phyloP scores from a whole-genome alignment of 495 filamentous ascomycete genomes.

The Entonaema liquescens region DNA sequence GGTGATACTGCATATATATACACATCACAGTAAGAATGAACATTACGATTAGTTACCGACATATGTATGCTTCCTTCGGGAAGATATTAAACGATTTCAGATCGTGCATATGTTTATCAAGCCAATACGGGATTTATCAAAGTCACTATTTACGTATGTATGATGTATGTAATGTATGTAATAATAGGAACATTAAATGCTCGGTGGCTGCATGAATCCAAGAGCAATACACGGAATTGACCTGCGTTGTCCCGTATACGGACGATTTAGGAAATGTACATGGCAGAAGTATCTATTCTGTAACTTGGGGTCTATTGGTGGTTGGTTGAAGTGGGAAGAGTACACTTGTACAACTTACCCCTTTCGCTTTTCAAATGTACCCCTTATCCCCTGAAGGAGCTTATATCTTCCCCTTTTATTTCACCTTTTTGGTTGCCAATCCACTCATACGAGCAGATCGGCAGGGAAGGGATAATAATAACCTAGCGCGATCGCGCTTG shows the following conservation, averaged over 20 bases:
- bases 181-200: background rate
- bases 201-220: background rate
- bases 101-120: background rate
- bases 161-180: constrained; percentile 1
- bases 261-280: background rate
- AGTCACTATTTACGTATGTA: too few relatives aligned
- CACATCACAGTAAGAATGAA: background rate
- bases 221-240: background rate
- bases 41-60: too few relatives aligned
- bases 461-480: constrained; percentile 28
- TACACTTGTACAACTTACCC: background rate
- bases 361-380: background rate
- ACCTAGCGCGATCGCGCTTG: constrained; percentile 38
- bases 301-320: background rate
- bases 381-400: background rate
- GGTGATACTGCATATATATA: too few relatives aligned
- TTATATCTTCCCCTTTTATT: constrained; percentile 35
- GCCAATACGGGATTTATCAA: background rate
- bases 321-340: background rate
- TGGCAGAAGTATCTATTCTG: background rate
- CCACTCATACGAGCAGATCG: constrained; percentile 27
- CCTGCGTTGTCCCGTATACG: background rate
- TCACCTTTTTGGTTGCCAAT: constrained; percentile 23
- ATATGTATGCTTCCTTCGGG: background rate
- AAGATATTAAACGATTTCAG: background rate